Evolutionary conservation across 768 basidiomycete species (phyloP).

Genomic region (Podaxis mareebaensis): DNA sequence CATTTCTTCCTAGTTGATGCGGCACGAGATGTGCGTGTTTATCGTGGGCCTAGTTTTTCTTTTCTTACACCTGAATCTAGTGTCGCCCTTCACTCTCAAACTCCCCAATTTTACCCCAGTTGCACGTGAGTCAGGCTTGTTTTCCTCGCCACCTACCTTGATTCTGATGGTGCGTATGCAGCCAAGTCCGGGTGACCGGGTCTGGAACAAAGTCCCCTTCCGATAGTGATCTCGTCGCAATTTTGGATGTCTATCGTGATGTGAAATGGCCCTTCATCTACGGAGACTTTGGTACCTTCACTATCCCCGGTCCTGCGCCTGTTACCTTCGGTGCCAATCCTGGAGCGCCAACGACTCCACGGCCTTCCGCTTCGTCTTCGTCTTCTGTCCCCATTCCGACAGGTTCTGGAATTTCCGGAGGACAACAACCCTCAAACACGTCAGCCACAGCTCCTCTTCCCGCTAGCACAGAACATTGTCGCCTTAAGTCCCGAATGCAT

Average conservation of each 20-base stretch:
- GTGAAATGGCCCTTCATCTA: slow-evolving; percentile 39
- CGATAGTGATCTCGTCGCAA: slow-evolving; percentile 32
- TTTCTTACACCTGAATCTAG: slow-evolving; percentile 25
- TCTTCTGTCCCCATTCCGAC: slow-evolving; percentile 10
- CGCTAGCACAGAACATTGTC: slow-evolving; percentile 12
- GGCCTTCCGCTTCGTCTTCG: background rate
- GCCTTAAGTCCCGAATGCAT: slow-evolving; percentile 22
- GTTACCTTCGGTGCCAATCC: slow-evolving; percentile 30
- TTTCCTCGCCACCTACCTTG: background rate
- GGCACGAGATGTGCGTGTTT: slow-evolving; percentile 46
- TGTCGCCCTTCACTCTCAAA: slow-evolving; percentile 44
- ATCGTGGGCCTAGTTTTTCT: slow-evolving; percentile 3
- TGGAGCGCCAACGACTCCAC: slow-evolving; percentile 17
- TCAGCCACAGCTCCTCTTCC: slow-evolving; percentile 7
- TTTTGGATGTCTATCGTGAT: slow-evolving; percentile 34
- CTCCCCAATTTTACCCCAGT: slow-evolving; percentile 49
- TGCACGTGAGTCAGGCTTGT: slow-evolving; percentile 41
- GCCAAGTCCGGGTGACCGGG: slow-evolving; percentile 38
- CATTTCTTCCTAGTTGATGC: slow-evolving; percentile 36
- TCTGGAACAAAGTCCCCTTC: slow-evolving; percentile 37
- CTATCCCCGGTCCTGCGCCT: slow-evolving; percentile 37
- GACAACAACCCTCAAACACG: slow-evolving; percentile 9
- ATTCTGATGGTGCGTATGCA: slow-evolving; percentile 16
- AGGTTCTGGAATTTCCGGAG: slow-evolving; percentile 9
- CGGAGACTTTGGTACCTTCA: slow-evolving; percentile 32